These are phyloP conservation scores for Globisporangium viniferum DNA, from an alignment of 352 stramenopile genomes.

Conservation along the genomic window DNA sequence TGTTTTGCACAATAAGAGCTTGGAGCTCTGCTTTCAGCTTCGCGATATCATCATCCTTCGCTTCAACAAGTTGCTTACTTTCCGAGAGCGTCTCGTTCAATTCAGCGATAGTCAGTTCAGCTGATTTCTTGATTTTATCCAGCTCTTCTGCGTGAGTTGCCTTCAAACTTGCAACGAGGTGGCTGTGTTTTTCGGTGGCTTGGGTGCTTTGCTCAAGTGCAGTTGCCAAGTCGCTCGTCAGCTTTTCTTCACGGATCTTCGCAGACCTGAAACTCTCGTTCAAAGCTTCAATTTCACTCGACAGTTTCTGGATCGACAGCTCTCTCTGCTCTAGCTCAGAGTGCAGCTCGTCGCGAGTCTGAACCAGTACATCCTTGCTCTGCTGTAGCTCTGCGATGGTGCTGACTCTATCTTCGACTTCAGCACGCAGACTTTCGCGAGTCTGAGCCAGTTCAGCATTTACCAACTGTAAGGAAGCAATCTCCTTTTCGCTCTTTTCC, in stretches of 20 bases:
- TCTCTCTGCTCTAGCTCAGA: background rate
- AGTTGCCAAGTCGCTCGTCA: background rate
- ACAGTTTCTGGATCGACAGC: background rate
- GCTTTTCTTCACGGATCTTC: background rate
- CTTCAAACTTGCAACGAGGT: slow-evolving; percentile 8
- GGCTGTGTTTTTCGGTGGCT: background rate
- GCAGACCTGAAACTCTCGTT: background rate
- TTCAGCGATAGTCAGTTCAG: background rate
- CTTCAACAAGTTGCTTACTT: background rate
- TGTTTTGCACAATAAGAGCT: background rate
- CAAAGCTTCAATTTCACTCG: slow-evolving; percentile 1
- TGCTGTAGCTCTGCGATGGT: slow-evolving; percentile 2
- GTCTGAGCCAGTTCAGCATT: background rate
- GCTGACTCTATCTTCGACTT: background rate
- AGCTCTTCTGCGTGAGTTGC: slow-evolving; percentile 10
- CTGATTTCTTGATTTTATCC: slow-evolving; percentile 16
- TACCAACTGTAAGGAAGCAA: background rate
- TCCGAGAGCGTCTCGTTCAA: background rate
- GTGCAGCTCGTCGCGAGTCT: background rate
- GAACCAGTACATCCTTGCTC: background rate
- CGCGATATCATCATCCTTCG: slow-evolving; percentile 10
- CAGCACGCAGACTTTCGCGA: slow-evolving; percentile 3
- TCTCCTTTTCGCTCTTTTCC: background rate
- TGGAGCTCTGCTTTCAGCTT: slow-evolving; percentile 9
- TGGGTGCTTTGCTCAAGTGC: background rate